phyloP scores from a whole-genome alignment of 2,329 filamentous ascomycete genomes.

The Plenodomus biglobosus region DNA sequence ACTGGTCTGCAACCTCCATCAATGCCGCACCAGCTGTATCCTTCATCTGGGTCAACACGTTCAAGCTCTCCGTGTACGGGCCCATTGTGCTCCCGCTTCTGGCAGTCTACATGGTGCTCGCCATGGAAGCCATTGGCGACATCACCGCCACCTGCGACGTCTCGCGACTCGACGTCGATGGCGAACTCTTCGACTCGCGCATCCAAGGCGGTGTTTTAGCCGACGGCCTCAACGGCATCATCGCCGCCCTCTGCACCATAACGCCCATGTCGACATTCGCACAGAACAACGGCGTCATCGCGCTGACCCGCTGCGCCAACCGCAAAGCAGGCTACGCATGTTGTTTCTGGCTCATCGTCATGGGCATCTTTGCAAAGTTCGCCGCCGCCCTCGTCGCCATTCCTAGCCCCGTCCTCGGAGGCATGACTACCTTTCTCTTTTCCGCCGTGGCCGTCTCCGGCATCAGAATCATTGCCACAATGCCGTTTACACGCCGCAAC shows the following conservation, averaged over 20 bases:
- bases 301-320: conserved; percentile 78
- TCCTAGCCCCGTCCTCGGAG: conserved; percentile 55
- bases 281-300: conserved; percentile 53
- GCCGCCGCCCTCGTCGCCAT: conserved; percentile 78
- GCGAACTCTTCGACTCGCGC: conserved; percentile 69
- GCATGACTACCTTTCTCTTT: conserved; percentile 75
- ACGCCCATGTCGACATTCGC: conserved; percentile 69
- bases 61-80: conserved; percentile 70
- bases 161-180: conserved; percentile 72
- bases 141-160: conserved; percentile 83
- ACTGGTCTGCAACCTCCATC: conserved; percentile 74
- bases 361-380: conserved; percentile 83
- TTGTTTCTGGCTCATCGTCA: conserved; percentile 74
- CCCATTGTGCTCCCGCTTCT: conserved; percentile 73
- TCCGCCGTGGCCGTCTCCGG: conserved; percentile 74
- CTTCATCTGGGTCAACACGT: conserved; percentile 80
- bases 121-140: conserved; percentile 78
- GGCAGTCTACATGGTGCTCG: conserved; percentile 65
- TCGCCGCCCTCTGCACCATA: conserved; percentile 76
- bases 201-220: conserved; percentile 79
- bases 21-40: conserved; percentile 69
- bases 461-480: conserved; percentile 71
- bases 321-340: conserved; percentile 77
- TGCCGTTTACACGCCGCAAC: conserved; percentile 75
- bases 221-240: conserved; percentile 73